Evolutionary conservation across 2,329 filamentous ascomycete species (phyloP).

Genomic region (Aspergillus bombycis): DNA sequence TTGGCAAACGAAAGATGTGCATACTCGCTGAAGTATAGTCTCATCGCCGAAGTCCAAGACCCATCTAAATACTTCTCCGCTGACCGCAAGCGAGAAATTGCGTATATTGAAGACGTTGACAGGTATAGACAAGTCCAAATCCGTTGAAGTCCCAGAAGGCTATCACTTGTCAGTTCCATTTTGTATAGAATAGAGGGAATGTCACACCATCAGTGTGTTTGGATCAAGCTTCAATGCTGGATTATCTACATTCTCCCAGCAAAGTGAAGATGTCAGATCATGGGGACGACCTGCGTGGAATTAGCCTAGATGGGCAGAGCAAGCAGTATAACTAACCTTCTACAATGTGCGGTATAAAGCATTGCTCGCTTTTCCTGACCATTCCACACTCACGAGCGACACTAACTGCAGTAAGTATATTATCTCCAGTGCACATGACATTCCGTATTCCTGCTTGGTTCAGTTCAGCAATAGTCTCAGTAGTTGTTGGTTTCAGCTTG

Average conservation of each 20-base stretch:
- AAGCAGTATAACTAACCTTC: conserved; percentile 57
- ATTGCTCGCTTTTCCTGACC: conserved; percentile 78
- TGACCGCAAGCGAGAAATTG: conserved; percentile 87
- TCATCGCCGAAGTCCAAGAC: conserved; percentile 86
- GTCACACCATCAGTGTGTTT: conserved; percentile 68
- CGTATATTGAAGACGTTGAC: conserved; percentile 79
- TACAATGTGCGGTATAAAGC: conserved; percentile 87
- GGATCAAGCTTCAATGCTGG: conserved; percentile 75
- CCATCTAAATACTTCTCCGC: conserved; percentile 95
- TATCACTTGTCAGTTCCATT: conserved; percentile 38
- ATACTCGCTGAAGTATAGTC: conserved; percentile 72
- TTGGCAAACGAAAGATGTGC: background rate
- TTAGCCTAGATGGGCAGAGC: conserved; percentile 3
- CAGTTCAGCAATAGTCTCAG: conserved; percentile 79
- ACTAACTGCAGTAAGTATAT: conserved; percentile 94
- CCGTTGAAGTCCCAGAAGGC: conserved; percentile 71
- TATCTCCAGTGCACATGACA: conserved; percentile 97
- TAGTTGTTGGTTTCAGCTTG: conserved; percentile 88
- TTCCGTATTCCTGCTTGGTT: conserved; percentile 80
- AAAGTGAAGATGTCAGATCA: conserved; percentile 72
- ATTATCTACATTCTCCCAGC: conserved; percentile 96
- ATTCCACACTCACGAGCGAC: conserved; percentile 89
- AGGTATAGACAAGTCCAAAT: conserved; percentile 79
- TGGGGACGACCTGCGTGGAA: conserved; percentile 63
- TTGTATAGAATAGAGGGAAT: background rate